A percentile compares a stretch with the other conserved stretches of the same genome.
Conservation (phyloP, 305 asterid genomes). For the Fraxinus dipetala region DNA sequence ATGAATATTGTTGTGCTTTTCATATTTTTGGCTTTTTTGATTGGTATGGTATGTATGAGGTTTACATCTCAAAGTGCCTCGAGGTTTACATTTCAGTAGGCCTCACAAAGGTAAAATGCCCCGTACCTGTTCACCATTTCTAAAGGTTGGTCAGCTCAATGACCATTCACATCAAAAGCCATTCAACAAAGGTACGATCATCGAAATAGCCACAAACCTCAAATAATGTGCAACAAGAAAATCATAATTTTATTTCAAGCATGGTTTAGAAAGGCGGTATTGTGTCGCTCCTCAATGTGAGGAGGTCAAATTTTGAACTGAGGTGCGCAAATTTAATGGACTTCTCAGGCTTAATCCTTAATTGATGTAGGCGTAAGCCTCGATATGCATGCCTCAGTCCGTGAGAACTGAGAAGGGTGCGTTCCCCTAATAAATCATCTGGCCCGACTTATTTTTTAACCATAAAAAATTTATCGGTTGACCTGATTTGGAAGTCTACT, state of each 20-base stretch:
- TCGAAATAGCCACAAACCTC: constrained; percentile 51
- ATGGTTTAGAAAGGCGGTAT: neutral
- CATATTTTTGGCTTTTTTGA: neutral
- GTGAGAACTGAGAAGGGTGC: neutral
- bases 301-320: neutral
- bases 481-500: neutral
- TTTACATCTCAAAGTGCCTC: neutral
- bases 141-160: constrained; percentile 41
- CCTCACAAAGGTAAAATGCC: neutral
- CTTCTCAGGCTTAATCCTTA: neutral
- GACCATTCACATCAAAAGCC: constrained; percentile 49
- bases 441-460: neutral
- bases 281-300: neutral
- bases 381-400: neutral
- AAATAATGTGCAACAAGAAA: neutral
- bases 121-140: neutral
- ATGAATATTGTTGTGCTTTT: neutral
- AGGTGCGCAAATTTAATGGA: neutral
- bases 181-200: constrained; percentile 41
- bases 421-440: neutral
- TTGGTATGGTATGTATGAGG: neutral
- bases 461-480: neutral
- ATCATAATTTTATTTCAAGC: neutral
- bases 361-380: neutral
- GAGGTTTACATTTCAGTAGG: neutral